Base-by-base conservation (phyloP, 2,329 filamentous ascomycete genomes). In the Phialophora tarda region DNA sequence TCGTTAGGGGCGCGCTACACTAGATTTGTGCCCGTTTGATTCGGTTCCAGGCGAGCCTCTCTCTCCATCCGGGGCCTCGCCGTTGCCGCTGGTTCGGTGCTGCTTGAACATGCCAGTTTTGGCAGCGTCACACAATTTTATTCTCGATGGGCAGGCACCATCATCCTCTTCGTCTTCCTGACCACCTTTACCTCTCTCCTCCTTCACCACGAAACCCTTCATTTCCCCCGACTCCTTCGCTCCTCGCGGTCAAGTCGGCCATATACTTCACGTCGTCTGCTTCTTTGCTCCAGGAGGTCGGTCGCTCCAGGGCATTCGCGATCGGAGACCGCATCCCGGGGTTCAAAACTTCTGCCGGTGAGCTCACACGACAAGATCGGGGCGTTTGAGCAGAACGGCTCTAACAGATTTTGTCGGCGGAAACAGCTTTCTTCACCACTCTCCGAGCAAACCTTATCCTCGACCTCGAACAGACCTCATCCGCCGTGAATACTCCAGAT, bases 401-500 rank as follows among this genome's bases (percentile, higher is more conserved):
- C 53, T 55, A 28, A 55, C 53, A 30, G 53, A 30, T 55, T n/a
- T n/a, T 17, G 14, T n/a, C 17, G n/a, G 55, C 56, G 11, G 41
- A 47, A 62, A 60, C 62, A 95, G 91, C 91, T 28, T 95, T 95
- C 82, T 90, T 95, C 78, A 90, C 88, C 63, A 94, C 92, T 72
- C 84, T 95, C 17, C 88, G 91, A 72, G 90, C 90, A 70, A 95
- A 95, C 75, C 85, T 95, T 63, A 88, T 89, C 73, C 87, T 94
- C 74, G 82, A 80, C 72, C 80, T 82, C 34, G 80, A 82, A 54
- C 88, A 83, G 68, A 80, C 87, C 70, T 86, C 88, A 53, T 89
- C 89, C 57, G 84, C 86, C 67, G 82, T 83, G 63, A 89, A 85
- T 67, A 91, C 90, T 26, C 89, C 89, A 23, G 83, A 86, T 62